Percentiles rank a stretch among this genome's conserved stretches.
These are phyloP conservation scores for Termitomyces sp. DNA, from an alignment of 768 basidiomycete genomes.

Conservation along the genomic window DNA sequence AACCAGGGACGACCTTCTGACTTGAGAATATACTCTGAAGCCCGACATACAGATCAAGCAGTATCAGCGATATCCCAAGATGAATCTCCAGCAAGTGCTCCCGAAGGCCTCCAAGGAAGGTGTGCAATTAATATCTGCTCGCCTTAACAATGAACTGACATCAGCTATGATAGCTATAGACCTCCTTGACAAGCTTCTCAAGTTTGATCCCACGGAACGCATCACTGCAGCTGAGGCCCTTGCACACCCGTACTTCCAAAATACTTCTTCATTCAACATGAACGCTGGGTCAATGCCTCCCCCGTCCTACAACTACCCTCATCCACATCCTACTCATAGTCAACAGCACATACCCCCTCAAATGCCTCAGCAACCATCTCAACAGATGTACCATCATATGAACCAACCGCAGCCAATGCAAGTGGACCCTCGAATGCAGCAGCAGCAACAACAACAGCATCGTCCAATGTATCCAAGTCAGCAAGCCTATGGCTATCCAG, in stretches of 20 bases:
- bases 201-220: slow-evolving; percentile 92
- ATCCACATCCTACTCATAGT: slow-evolving; percentile 52
- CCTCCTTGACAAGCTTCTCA: slow-evolving; percentile 88
- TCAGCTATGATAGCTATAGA: slow-evolving; percentile 61
- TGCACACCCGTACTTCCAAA: slow-evolving; percentile 86
- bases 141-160: not conserved
- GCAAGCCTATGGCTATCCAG: slow-evolving; percentile 10
- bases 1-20: not conserved
- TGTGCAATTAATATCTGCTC: slow-evolving; percentile 17
- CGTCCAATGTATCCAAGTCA: slow-evolving; percentile 10
- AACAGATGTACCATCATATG: slow-evolving; percentile 20
- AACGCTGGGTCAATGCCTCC: slow-evolving; percentile 59
- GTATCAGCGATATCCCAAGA: slow-evolving; percentile 83
- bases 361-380: slow-evolving; percentile 27
- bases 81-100: slow-evolving; percentile 73
- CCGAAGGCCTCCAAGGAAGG: slow-evolving; percentile 86
- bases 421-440: slow-evolving; percentile 12
- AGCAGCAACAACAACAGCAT: slow-evolving; percentile 5
- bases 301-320: slow-evolving; percentile 63
- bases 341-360: slow-evolving; percentile 32
- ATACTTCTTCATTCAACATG: slow-evolving; percentile 35
- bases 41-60: slow-evolving; percentile 81
- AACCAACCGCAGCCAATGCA: slow-evolving; percentile 26
- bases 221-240: slow-evolving; percentile 90
- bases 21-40: slow-evolving; percentile 27